Percentiles rank a stretch among this genome's conserved stretches.
Conservation (phyloP, 108 stramenopile species). For the Cylindrotheca closterium region DNA sequence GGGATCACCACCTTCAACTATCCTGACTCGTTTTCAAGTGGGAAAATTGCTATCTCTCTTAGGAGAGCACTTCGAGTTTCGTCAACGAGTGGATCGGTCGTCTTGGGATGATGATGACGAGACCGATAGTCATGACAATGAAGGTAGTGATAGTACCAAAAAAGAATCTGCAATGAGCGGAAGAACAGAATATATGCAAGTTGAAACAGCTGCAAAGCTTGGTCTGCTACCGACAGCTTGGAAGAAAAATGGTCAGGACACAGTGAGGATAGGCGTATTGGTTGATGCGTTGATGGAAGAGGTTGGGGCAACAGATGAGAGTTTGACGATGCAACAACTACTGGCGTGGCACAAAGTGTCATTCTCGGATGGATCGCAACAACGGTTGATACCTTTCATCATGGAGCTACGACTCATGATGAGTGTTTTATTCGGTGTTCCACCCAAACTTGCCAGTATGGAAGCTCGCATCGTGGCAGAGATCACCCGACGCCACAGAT, state of each 20-base stretch:
- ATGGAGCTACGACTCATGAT: slow-evolving; percentile 76
- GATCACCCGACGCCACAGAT: slow-evolving; percentile 70
- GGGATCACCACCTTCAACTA: not conserved
- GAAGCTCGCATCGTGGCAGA: slow-evolving; percentile 63
- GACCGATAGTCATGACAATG: slow-evolving; percentile 3
- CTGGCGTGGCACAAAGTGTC: slow-evolving; percentile 54
- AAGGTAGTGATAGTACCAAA: slow-evolving; percentile 32
- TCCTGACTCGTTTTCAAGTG: slow-evolving; percentile 48
- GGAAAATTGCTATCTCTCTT: slow-evolving; percentile 63
- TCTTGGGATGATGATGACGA: slow-evolving; percentile 13
- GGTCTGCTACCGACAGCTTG: slow-evolving; percentile 45
- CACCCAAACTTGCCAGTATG: slow-evolving; percentile 62
- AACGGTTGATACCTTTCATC: slow-evolving; percentile 61
- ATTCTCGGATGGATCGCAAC: slow-evolving; percentile 3
- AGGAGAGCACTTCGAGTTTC: slow-evolving; percentile 67
- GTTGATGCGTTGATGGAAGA: slow-evolving; percentile 31
- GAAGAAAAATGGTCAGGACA: slow-evolving; percentile 1
- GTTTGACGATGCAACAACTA: slow-evolving; percentile 58
- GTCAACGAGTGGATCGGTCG: slow-evolving; percentile 57
- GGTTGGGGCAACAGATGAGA: slow-evolving; percentile 8
- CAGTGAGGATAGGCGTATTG: slow-evolving; percentile 29
- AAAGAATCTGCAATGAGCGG: not conserved
- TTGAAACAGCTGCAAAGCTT: slow-evolving; percentile 42
- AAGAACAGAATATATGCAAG: not conserved
- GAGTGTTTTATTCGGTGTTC: slow-evolving; percentile 76